Percentiles rank a stretch among this genome's conserved stretches.
Evolutionary conservation across 2,329 filamentous ascomycete genomes (phyloP).

Genomic region (Alternaria sp.): DNA sequence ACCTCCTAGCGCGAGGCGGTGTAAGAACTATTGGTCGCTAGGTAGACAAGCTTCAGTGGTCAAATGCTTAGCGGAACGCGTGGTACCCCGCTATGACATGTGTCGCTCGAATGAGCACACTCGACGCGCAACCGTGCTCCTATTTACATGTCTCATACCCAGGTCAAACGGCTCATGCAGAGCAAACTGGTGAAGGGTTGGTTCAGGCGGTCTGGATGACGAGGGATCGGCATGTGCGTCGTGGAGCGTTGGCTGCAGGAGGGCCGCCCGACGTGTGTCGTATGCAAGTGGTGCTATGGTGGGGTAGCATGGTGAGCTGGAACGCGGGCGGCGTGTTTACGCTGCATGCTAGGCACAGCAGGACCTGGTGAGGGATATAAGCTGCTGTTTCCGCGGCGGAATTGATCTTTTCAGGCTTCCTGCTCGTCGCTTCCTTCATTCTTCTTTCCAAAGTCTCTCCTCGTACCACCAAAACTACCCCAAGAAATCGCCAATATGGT

Average conservation of each 20-base stretch:
- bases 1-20: slow-evolving; percentile 16
- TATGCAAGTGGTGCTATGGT: slow-evolving; percentile 21
- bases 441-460: slow-evolving; percentile 1
- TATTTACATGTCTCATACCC: neutral
- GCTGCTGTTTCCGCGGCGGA: slow-evolving; percentile 5
- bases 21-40: slow-evolving; percentile 3
- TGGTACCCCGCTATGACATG: slow-evolving; percentile 22
- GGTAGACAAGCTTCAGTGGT: slow-evolving; percentile 30
- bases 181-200: neutral
- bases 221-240: slow-evolving; percentile 4
- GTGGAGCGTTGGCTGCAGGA: slow-evolving; percentile 13
- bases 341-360: slow-evolving; percentile 3
- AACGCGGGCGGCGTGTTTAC: slow-evolving; percentile 3
- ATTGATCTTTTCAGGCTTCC: neutral
- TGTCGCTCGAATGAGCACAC: slow-evolving; percentile 13
- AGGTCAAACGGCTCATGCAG: slow-evolving; percentile 1
- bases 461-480: neutral
- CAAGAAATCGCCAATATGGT: slow-evolving; percentile 53
- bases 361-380: slow-evolving; percentile 19
- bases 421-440: neutral
- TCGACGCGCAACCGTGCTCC: slow-evolving; percentile 5
- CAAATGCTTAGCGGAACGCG: slow-evolving; percentile 27
- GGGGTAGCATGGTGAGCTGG: slow-evolving; percentile 23
- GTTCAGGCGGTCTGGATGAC: slow-evolving; percentile 2
- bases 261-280: slow-evolving; percentile 3